Percentiles rank a stretch among this genome's conserved stretches.
Evolutionary conservation across 2,329 filamentous ascomycete species (phyloP).

Genomic region (Colletotrichum caudatum): DNA sequence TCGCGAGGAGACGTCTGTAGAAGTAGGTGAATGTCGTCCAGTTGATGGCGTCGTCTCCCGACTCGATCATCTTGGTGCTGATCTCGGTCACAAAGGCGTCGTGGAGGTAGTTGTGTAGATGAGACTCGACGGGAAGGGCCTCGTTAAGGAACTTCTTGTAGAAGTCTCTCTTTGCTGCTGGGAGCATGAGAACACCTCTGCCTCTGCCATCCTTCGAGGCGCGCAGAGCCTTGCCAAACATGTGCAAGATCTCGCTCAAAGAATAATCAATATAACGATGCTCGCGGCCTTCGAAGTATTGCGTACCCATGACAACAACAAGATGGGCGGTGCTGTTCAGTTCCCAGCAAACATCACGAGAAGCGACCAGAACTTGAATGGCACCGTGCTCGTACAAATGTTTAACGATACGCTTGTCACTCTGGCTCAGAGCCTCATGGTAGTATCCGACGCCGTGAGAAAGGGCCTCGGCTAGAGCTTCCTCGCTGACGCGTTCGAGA

Average conservation of each 20-base stretch:
- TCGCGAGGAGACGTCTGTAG: conserved; percentile 92
- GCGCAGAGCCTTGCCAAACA: conserved; percentile 94
- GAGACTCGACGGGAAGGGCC: conserved; percentile 93
- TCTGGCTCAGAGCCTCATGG: conserved; percentile 89
- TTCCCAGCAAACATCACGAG: conserved; percentile 96
- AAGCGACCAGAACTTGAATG: conserved; percentile 82
- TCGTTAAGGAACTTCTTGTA: conserved; percentile 99
- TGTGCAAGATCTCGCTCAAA: conserved; percentile 92
- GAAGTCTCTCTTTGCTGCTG: conserved; percentile 93
- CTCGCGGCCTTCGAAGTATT: conserved; percentile 96
- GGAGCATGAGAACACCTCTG: conserved; percentile 96
- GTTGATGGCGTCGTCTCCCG: conserved; percentile 96
- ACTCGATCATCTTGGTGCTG: conserved; percentile 94
- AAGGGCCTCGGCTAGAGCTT: conserved; percentile 86
- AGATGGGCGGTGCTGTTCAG: conserved; percentile 88
- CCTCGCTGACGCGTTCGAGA: conserved; percentile 85
- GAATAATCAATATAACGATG: conserved; percentile 98
- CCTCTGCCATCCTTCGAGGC: conserved; percentile 82
- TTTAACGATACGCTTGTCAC: conserved; percentile 93
- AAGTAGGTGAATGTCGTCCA: conserved; percentile 99
- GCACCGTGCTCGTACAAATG: conserved; percentile 91
- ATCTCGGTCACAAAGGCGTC: conserved; percentile 98
- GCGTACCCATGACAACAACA: conserved; percentile 96
- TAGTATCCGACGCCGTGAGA: conserved; percentile 97
- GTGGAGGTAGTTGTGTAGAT: conserved; percentile 89